These are phyloP conservation scores for Eremochloa ophiuroides DNA, from an alignment of 176 grass and related monocot genomes.

Conservation along the genomic window DNA sequence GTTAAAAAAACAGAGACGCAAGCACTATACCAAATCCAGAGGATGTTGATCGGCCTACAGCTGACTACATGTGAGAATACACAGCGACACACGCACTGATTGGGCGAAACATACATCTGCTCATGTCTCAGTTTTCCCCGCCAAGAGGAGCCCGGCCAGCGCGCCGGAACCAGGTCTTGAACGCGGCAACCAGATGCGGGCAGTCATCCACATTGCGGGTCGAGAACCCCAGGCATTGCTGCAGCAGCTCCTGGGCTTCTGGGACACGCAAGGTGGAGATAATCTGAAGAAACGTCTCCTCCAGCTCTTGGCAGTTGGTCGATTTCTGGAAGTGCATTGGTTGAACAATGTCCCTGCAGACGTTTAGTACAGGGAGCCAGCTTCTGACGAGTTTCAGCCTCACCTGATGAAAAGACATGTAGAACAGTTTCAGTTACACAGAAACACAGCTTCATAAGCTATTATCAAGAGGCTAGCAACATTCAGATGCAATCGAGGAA, in stretches of 20 bases:
- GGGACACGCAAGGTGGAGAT: slow-evolving; percentile 66
- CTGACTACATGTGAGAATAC: slow-evolving; percentile 6
- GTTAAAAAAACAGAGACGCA: neutral
- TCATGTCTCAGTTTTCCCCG: slow-evolving; percentile 9
- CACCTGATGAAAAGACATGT: slow-evolving; percentile 38
- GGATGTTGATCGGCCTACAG: slow-evolving; percentile 8
- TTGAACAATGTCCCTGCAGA: slow-evolving; percentile 58
- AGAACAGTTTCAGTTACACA: neutral
- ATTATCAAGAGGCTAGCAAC: neutral
- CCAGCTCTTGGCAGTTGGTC: slow-evolving; percentile 58
- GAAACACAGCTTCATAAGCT: neutral
- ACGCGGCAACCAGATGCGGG: slow-evolving; percentile 27
- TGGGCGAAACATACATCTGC: neutral
- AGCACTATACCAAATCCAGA: neutral
- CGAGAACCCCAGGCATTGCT: slow-evolving; percentile 74
- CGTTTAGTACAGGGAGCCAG: slow-evolving; percentile 88
- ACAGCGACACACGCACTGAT: neutral
- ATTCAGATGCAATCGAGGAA: neutral
- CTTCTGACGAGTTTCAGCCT: slow-evolving; percentile 64
- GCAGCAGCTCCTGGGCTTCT: slow-evolving; percentile 69
- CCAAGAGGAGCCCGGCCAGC: slow-evolving; percentile 27
- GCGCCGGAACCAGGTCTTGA: slow-evolving; percentile 40
- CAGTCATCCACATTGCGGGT: slow-evolving; percentile 49
- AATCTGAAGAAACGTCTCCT: slow-evolving; percentile 77
- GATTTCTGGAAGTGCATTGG: slow-evolving; percentile 50